Conservation (phyloP, 2,329 filamentous ascomycete species). For the Sclerotinia spermophila region DNA sequence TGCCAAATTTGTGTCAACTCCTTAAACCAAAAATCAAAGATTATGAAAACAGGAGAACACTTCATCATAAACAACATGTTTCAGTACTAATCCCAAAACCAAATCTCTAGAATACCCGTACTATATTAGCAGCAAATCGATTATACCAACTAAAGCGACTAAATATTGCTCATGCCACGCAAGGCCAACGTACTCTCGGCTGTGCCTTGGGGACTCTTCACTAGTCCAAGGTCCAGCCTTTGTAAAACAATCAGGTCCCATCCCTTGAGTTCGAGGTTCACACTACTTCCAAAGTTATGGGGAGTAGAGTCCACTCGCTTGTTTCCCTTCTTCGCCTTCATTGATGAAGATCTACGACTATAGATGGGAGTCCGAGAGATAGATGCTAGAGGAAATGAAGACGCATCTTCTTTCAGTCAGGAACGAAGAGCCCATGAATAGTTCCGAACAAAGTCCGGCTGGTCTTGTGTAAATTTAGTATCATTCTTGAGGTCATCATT, state of each 20-base stretch:
- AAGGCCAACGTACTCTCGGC: conserved; percentile 21
- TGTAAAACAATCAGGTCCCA: conserved; percentile 20
- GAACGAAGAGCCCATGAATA: not conserved
- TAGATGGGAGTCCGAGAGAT: not conserved
- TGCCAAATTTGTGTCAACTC: not conserved
- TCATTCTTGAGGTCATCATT: not conserved
- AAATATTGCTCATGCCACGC: conserved; percentile 21
- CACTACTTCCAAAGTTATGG: conserved; percentile 21
- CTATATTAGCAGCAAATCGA: not conserved
- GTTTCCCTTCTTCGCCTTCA: conserved; percentile 23
- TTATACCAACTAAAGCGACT: not conserved
- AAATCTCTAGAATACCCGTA: not conserved
- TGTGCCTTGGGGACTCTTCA: conserved; percentile 2
- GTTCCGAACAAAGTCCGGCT: not conserved
- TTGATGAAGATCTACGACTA: conserved; percentile 10
- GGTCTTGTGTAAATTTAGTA: not conserved
- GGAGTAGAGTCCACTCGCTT: conserved; percentile 24
- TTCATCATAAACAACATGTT: conserved; percentile 12
- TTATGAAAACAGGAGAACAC: not conserved
- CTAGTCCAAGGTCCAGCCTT: conserved; percentile 25
- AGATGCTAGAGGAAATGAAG: not conserved
- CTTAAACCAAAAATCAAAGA: not conserved
- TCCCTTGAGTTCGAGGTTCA: conserved; percentile 17
- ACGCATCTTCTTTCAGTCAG: conserved; percentile 4
- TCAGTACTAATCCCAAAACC: not conserved